phyloP scores from a whole-genome alignment of 306 rosid species.

The Citrullus mucosospermus region DNA sequence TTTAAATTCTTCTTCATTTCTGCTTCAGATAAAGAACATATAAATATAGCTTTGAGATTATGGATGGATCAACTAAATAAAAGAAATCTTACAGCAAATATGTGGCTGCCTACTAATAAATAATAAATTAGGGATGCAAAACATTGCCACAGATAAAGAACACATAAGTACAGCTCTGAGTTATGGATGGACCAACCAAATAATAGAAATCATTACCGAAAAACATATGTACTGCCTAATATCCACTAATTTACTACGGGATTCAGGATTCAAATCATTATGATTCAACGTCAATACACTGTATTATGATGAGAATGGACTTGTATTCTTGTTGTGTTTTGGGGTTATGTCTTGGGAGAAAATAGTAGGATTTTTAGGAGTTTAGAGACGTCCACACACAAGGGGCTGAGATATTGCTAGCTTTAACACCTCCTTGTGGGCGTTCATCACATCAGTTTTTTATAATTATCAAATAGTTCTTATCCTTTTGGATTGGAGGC shows the following conservation, averaged over 20 bases:
- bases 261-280: neutral
- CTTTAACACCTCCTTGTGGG: neutral
- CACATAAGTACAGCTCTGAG: neutral
- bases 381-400: neutral
- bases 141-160: neutral
- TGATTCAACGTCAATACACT: neutral
- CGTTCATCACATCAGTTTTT: neutral
- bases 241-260: neutral
- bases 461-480: neutral
- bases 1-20: neutral
- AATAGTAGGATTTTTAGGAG: neutral
- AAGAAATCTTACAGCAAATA: neutral
- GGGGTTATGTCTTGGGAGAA: neutral
- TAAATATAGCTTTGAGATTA: neutral
- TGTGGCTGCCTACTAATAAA: neutral
- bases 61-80: neutral
- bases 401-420: neutral
- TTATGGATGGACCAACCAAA: neutral
- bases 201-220: neutral
- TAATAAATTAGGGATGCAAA: neutral
- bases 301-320: neutral
- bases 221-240: neutral
- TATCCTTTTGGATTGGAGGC: neutral
- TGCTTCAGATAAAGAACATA: neutral
- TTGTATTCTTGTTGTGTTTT: neutral